Base-by-base conservation (phyloP, 2,329 filamentous ascomycete genomes). In the Xylaria sp. region DNA sequence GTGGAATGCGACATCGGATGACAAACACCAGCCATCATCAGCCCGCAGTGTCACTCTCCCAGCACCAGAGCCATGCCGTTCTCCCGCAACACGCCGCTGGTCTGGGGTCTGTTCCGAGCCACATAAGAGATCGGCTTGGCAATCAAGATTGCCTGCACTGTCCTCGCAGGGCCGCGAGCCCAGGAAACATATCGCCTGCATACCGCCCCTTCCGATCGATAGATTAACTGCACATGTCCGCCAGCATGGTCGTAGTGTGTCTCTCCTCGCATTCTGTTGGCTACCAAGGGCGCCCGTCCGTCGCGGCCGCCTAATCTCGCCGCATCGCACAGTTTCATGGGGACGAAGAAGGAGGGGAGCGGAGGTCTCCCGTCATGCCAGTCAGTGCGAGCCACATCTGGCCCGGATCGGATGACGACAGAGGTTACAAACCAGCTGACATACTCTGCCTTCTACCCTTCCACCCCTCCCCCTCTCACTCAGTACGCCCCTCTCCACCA, bases 191-290 rank as follows among this genome's bases (percentile, higher is more conserved):
- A 59, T 61, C 59, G 50, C 40, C 44, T 61, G 55, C 58, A 61
- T 61, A 52, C 52, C 52, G 55, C 55, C 56, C 54, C 45, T 61
- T 60, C 63, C 62, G 63, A 66, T 66, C 63, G 63, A 65, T 66
- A 64, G 56, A 67, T 64, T 65, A 62, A 59, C 54, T 62, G 59
- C 60, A 64, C 57, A 64, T 62, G 54, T 38, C 59, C 59, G 56
- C 43, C 50, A 40, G 44, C 39, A 45, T 60, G 56, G 51, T 47
- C n/a, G n/a, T n/a, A 52, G 53, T 42, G 38, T 43, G 54, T 7
- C 34, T 44, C 52, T 44, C 9, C 51, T 60, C 21, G 17, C 60
- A 54, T 59, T 61, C 45, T 48, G 55, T 61, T 61, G 58, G 59
- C 54, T 60, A 59, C 57, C 59, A 50, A 59, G 41, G 29, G 43